Conservation (phyloP, 2,329 filamentous ascomycete genomes). For the Huntiella savannae region DNA sequence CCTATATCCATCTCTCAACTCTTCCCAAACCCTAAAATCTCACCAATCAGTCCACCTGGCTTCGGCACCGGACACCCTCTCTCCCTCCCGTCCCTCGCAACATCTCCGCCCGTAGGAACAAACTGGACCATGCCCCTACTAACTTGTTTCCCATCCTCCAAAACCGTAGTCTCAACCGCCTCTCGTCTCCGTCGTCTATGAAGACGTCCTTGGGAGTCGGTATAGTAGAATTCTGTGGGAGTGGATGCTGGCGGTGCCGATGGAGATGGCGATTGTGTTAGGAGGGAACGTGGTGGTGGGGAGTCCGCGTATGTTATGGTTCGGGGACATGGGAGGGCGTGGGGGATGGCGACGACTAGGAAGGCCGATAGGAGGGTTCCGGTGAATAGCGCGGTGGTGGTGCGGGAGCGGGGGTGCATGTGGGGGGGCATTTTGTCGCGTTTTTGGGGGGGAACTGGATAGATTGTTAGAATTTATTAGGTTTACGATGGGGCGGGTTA, state of each 20-base stretch:
- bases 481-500: neutral
- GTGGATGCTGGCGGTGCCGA: neutral
- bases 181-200: constrained; percentile 16
- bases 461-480: neutral
- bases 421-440: constrained; percentile 52
- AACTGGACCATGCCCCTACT: constrained; percentile 32
- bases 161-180: constrained; percentile 16
- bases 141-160: constrained; percentile 16
- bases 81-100: constrained; percentile 17
- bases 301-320: constrained; percentile 60
- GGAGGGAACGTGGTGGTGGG: neutral
- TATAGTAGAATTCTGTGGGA: constrained; percentile 8
- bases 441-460: neutral
- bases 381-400: constrained; percentile 86
- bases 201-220: constrained; percentile 8
- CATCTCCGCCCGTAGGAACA: constrained; percentile 20
- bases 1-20: neutral
- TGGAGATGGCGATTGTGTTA: neutral
- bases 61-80: constrained; percentile 88
- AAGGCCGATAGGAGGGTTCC: constrained; percentile 82
- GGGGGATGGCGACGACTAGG: constrained; percentile 77
- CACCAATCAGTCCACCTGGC: constrained; percentile 58
- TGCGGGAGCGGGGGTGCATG: constrained; percentile 81
- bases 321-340: constrained; percentile 78
- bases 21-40: constrained; percentile 51